These are phyloP conservation scores for Aspergillus ruber DNA, from an alignment of 2,329 filamentous ascomycete genomes.

Conservation along the genomic window DNA sequence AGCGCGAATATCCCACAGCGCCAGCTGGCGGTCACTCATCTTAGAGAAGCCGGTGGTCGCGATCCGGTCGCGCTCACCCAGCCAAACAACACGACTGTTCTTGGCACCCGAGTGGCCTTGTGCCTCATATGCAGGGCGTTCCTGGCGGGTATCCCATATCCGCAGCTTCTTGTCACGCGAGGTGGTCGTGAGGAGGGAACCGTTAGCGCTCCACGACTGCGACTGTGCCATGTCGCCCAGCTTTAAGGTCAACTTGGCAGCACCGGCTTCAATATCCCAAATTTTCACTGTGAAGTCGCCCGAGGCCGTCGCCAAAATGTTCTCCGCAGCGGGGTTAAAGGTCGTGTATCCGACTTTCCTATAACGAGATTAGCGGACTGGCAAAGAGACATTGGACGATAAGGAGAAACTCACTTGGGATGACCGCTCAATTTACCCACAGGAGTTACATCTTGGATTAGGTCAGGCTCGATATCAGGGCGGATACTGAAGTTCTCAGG, in stretches of 20 bases:
- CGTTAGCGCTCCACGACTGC: conserved; percentile 89
- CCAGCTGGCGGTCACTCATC: conserved; percentile 96
- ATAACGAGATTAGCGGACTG: conserved; percentile 15
- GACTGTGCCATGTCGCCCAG: conserved; percentile 92
- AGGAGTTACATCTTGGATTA: conserved; percentile 73
- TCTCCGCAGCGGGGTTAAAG: conserved; percentile 94
- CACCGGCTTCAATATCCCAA: conserved; percentile 83
- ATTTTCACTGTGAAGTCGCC: conserved; percentile 93
- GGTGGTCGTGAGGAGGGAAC: conserved; percentile 80
- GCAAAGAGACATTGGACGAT: conserved; percentile 1
- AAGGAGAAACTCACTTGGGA: conserved; percentile 56
- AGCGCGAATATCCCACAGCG: conserved; percentile 86
- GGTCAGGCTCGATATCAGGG: conserved; percentile 67
- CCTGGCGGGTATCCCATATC: conserved; percentile 94
- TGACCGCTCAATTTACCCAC: conserved; percentile 79
- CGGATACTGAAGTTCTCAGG: conserved; percentile 79
- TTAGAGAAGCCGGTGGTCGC: conserved; percentile 95
- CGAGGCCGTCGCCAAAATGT: conserved; percentile 88
- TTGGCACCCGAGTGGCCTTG: conserved; percentile 87
- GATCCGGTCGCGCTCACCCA: conserved; percentile 93
- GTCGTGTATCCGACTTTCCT: conserved; percentile 97
- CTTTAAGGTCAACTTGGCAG: conserved; percentile 68
- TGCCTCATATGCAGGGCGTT: conserved; percentile 77
- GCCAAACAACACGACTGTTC: conserved; percentile 94
- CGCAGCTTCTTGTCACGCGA: conserved; percentile 97